These are phyloP conservation scores for Rhizopus delemar DNA, from an alignment of 371 early-diverging fungal species.

Conservation along the genomic window DNA sequence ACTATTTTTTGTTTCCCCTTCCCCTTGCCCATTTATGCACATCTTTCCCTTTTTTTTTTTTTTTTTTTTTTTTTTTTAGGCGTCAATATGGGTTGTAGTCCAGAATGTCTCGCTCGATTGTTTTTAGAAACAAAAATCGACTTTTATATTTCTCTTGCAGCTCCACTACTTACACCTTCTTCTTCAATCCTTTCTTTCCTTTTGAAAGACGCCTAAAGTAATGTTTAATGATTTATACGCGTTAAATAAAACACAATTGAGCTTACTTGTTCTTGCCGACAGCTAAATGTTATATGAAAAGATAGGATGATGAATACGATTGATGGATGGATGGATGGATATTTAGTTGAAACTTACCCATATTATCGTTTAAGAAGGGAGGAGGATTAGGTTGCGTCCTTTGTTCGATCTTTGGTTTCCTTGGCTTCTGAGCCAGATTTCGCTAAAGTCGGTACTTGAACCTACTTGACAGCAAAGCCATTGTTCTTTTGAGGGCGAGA, in stretches of 20 bases:
- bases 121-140: no score
- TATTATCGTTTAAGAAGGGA: constrained; percentile 41
- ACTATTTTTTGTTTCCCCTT: neutral
- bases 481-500: no score
- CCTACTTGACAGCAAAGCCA: no score
- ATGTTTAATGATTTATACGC: constrained; percentile 9
- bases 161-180: constrained; percentile 84
- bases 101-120: no score
- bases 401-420: neutral
- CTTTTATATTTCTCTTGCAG: no score
- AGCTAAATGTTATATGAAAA: constrained; percentile 47
- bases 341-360: constrained; percentile 38
- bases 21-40: neutral
- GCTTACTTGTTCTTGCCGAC: constrained; percentile 96
- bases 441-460: neutral
- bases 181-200: constrained; percentile 96
- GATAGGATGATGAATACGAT: constrained; percentile 10
- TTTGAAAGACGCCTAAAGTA: constrained; percentile 76
- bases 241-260: constrained; percentile 3
- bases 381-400: constrained; percentile 2
- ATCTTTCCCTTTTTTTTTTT: neutral
- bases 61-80: neutral
- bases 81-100: no score
- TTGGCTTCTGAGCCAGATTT: neutral
- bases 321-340: constrained; percentile 18